phyloP scores from a whole-genome alignment of 2,329 filamentous ascomycete species.

The Magnaporthiopsis poae region DNA sequence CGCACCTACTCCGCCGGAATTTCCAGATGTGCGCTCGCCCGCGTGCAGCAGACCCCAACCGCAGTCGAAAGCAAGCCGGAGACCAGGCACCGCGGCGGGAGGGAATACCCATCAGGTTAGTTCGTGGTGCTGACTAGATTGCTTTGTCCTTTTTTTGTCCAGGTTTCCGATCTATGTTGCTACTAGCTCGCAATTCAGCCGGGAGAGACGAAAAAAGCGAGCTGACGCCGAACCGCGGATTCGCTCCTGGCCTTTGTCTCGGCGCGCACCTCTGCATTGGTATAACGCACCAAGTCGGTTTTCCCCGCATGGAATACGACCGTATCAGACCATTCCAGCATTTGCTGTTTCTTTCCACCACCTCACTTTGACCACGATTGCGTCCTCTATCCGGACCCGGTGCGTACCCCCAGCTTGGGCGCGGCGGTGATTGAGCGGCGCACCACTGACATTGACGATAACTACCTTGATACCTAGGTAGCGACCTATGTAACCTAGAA shows the following conservation, averaged over 20 bases:
- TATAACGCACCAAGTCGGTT: neutral
- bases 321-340: neutral
- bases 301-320: neutral
- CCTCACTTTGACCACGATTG: no score
- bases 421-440: no score
- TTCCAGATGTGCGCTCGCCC: no score
- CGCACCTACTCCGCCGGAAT: no score
- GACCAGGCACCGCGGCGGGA: neutral
- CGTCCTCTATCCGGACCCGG: no score
- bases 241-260: neutral
- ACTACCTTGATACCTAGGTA: no score
- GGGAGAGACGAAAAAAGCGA: neutral
- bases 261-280: neutral
- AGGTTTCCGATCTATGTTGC: neutral
- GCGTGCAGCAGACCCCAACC: no score
- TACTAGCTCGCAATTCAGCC: neutral
- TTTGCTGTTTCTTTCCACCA: no score
- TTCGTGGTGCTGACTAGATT: neutral
- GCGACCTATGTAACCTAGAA: no score
- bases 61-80: neutral
- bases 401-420: no score
- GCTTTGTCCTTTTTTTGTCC: neutral
- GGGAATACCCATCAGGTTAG: neutral
- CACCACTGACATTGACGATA: no score
- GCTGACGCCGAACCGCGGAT: neutral